Conservation (phyloP, 306 rosid genomes). For the Vicia villosa region DNA sequence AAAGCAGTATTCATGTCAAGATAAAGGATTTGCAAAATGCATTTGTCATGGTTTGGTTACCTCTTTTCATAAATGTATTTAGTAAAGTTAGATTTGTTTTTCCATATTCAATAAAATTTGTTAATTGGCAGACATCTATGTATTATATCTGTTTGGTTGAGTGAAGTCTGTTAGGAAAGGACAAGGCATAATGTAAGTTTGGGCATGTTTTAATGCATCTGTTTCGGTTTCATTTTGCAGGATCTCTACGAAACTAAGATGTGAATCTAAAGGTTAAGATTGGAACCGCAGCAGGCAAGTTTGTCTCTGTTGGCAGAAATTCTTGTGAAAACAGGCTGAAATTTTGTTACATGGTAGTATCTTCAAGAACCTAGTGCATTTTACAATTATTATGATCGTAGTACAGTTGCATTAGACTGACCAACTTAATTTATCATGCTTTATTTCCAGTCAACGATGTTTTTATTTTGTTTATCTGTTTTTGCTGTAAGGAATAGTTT, state of each 20-base stretch:
- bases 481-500: neutral
- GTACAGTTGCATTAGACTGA: conserved; percentile 40
- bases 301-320: conserved; percentile 46
- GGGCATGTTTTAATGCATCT: conserved; percentile 16
- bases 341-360: conserved; percentile 46
- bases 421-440: conserved; percentile 49
- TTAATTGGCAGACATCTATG: neutral
- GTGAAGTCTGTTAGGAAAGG: neutral
- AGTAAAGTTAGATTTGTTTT: neutral
- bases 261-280: conserved; percentile 53
- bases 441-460: neutral
- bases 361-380: conserved; percentile 55
- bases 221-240: conserved; percentile 27
- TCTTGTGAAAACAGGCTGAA: conserved; percentile 59
- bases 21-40: conserved; percentile 7
- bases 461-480: neutral
- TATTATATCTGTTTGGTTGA: neutral
- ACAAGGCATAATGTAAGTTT: neutral
- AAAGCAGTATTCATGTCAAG: conserved; percentile 3
- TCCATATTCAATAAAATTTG: neutral
- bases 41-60: neutral
- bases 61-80: neutral
- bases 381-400: conserved; percentile 46
- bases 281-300: conserved; percentile 42
- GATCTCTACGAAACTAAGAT: conserved; percentile 50